Base-by-base conservation (phyloP, 768 basidiomycete species). In the Piloderma croceum region DNA sequence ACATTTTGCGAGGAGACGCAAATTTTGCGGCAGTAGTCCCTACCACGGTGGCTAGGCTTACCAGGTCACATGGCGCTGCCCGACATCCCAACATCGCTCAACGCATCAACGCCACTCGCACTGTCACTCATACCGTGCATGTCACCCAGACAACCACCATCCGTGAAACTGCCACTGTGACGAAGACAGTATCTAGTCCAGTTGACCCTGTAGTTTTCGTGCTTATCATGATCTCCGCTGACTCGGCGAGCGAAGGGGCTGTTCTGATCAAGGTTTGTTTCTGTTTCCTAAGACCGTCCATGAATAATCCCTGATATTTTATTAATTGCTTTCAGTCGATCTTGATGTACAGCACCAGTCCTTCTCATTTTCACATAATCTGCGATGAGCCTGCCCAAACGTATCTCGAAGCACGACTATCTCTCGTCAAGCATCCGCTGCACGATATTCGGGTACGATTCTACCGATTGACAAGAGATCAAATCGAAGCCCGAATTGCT, bases 331-430 rank as follows among this genome's bases (percentile, higher is more conserved):
- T 29, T 10, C 23, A 68, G 67, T 60, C 67, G 21, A 62, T 63
- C 35, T 44, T 71, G 11, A 58, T 71, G 45, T 66, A 71, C 38
- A 64, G 53, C 24, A 53, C 60, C 15, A 57, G 56, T 37, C 68
- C 69, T 5, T 52, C 61, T n/a, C 58, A 66, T 7, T 57, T 71
- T 34, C 68, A 71, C 46, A 65, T 71, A 31, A 55, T 76, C 19
- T 73, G 70, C 48, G 71, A 74, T 44, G 62, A 68, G 22, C 49
- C 34, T 7, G 72, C 72, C 4, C 64, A 70, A 39, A 33, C 45
- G 7, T 60, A 63, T 39, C 49, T 76, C 2, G 63, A 69, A 39
- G 48, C 45, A 5, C 60, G 72, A 3, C 41, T 76, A 15, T 41
- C 55, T 10, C 61, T 71, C 31, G 51, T 76, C 29, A 59, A 51